phyloP scores from a whole-genome alignment of 1,284 basidiomycete species.

The Malassezia arunalokei region DNA sequence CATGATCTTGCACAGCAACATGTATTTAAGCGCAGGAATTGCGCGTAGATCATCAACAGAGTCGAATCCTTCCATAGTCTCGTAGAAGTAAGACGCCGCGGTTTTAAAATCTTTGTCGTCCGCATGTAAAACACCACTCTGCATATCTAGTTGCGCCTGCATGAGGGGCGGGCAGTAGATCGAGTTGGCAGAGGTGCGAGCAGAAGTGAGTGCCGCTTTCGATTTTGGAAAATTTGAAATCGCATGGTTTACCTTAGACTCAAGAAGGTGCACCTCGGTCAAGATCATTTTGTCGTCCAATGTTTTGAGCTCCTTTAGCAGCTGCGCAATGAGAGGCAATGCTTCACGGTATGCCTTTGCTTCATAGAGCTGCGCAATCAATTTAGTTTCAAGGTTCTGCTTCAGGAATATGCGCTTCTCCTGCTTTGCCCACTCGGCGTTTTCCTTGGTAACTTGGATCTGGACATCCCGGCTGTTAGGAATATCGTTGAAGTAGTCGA shows the following conservation, averaged over 20 bases:
- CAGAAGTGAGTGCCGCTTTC: slow-evolving; percentile 85
- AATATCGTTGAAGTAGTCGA: slow-evolving; percentile 73
- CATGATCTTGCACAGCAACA: slow-evolving; percentile 97
- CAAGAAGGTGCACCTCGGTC: slow-evolving; percentile 87
- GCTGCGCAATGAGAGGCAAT: slow-evolving; percentile 65
- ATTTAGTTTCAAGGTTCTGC: slow-evolving; percentile 80
- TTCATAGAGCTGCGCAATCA: slow-evolving; percentile 72
- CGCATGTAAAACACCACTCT: slow-evolving; percentile 80
- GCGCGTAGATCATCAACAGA: slow-evolving; percentile 53
- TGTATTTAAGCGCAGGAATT: slow-evolving; percentile 84
- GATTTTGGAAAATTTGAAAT: slow-evolving; percentile 83
- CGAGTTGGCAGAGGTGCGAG: slow-evolving; percentile 84
- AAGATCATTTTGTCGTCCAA: slow-evolving; percentile 96
- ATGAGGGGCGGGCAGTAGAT: slow-evolving; percentile 93
- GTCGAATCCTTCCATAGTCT: slow-evolving; percentile 83
- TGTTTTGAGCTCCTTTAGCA: slow-evolving; percentile 78
- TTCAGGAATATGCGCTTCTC: slow-evolving; percentile 93
- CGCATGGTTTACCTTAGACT: slow-evolving; percentile 78
- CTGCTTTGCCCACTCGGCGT: slow-evolving; percentile 78
- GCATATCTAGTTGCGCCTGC: slow-evolving; percentile 82
- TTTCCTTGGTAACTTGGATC: slow-evolving; percentile 73
- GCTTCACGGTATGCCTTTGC: slow-evolving; percentile 66
- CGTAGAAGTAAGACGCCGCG: slow-evolving; percentile 92
- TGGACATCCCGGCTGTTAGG: slow-evolving; percentile 67
- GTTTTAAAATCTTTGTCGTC: slow-evolving; percentile 98